phyloP scores from a whole-genome alignment of 2,329 filamentous ascomycete species.

The Penicillium sp. region DNA sequence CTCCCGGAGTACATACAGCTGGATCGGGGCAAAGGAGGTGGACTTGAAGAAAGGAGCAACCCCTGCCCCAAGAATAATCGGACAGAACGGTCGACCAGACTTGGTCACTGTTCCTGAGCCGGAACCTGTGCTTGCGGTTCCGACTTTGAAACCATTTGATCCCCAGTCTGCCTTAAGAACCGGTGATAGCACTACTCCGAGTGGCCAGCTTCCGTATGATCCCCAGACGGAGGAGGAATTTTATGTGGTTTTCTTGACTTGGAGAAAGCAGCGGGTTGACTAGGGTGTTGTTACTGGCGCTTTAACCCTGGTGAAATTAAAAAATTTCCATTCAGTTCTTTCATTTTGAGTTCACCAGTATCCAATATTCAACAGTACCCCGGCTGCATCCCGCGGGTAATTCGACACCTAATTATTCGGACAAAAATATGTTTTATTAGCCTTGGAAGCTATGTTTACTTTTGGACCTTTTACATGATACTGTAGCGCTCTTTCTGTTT shows the following conservation, averaged over 20 bases:
- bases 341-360: neutral
- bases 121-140: neutral
- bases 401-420: no score
- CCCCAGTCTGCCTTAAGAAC: neutral
- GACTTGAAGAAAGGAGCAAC: neutral
- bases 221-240: neutral
- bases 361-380: neutral
- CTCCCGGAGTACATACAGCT: slow-evolving; percentile 2
- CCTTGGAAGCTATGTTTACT: no score
- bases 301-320: neutral
- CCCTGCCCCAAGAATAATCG: neutral
- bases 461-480: no score
- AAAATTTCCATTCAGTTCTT: neutral
- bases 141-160: neutral
- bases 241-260: slow-evolving; percentile 10
- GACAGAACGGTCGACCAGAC: neutral
- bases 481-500: no score
- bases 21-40: slow-evolving; percentile 6
- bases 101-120: neutral
- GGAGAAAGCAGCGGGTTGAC: slow-evolving; percentile 1
- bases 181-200: neutral
- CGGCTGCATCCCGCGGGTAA: no score
- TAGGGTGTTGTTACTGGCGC: neutral
- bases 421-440: no score
- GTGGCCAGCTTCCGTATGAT: neutral